Base-by-base conservation (phyloP, 306 rosid species). In the Fragaria iinumae region DNA sequence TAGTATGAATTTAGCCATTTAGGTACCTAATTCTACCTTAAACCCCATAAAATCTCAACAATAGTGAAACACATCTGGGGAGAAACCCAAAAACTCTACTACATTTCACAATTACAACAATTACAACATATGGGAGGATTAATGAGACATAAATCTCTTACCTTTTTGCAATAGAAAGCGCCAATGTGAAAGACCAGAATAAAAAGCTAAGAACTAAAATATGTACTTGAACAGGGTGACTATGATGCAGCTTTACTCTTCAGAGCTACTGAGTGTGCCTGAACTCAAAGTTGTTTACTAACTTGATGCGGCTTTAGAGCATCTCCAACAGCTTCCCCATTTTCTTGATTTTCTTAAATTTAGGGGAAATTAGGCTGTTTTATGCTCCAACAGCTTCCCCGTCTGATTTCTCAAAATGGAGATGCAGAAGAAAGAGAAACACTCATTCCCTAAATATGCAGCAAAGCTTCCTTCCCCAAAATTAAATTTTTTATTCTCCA, bases 141-240 rank as follows among this genome's bases (percentile, higher is more conserved):
- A 76, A 34, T 75, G 65, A 41, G 67, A 62, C 59, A 39, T 66
- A 23, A 67, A 83, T 49, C 39, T 38, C 81, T 84, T 56, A 87
- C 97, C 88, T 74, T 73, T 80, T 17, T 45, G 64, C 45, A 21
- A 62, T 8, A 27, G 76, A 74, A 77, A 71, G 69, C 73, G 65
- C 69, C 78, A 88, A 86, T 87, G 89, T 27, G 76, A 74, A 74
- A 82, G 78, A 66, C 76, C 32, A 79, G 60, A 77, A 9, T 60
- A 4, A 11, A 70, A 80, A 69, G 71, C 68, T 53, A 34, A 21
- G 69, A n/a, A 41, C 20, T 17, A 74, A 63, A 1, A 45, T 29
- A 29, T 29, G 64, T 12, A 69, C 59, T 11, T 64, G 39, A 38
- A 38, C 39, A 38, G 39, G 39, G 39, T 38, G 39, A 38, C 39